Evolutionary conservation across 805 yeast genomes (phyloP), one percentile per base, ranked within the genome.

Genomic region (Metschnikowia proteae): DNA sequence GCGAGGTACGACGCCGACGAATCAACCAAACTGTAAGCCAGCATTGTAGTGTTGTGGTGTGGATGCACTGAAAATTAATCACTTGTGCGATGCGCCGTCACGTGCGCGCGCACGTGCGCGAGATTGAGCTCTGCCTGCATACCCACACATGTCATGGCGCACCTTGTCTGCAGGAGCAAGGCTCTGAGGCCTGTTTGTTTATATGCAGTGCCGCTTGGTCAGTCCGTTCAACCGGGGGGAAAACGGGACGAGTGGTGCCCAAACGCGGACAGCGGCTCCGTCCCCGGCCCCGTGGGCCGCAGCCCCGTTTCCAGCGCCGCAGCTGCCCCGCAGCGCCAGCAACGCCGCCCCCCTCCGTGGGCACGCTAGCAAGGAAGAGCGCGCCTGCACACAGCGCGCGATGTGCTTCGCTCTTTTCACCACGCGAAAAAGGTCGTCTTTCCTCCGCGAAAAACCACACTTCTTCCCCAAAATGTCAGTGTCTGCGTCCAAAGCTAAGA

Each of bases 401-500:
- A 38, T 38, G 42, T 38, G 9, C 42, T 38, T 38, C 42, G 27
- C 32, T 38, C 23, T 38, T 27, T 27, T 23, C 33, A 13, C 32
- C 22, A 22, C 7, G 23, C 23, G 29, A 22, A 22, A 22, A 25
- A 22, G 9, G 30, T 10, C 28, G 4, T 22, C 28, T 27, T 26
- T 22, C 25, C n/a, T 27, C 42, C 32, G 44, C 41, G 47, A 43
- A 43, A 46, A 30, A 39, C 33, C 23, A 33, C 36, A 33, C 36
- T n/a, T 39, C 38, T 46, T 35, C 31, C 27, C 38, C 13, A 26
- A 7, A 8, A 69, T 69, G 74, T 78, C 82, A 50, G 80, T 83
- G 58, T 92, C 98, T 49, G 83, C 97, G 57, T 90, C 97, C 22
- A 92, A 92, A 71, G 98, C 98, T 55, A 94, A 92, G 77, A 88